phyloP scores from a whole-genome alignment of 805 yeast genomes.

The Candida verbasci region DNA sequence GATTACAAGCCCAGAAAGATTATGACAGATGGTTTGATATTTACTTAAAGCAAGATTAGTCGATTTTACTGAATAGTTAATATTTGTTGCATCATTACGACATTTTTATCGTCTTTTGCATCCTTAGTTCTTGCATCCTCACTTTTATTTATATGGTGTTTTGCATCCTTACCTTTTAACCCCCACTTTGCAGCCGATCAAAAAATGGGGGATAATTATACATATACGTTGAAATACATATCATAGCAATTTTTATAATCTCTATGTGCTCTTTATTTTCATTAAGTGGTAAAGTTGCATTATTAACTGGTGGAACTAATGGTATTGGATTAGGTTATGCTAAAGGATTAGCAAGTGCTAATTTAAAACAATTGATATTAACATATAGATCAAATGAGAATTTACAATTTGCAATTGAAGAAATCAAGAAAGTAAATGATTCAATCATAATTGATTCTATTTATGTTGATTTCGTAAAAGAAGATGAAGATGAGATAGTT shows the following conservation, averaged over 20 bases:
- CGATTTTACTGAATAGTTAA: too few relatives aligned
- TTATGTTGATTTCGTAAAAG: slow-evolving; percentile 17
- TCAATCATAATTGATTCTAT: slow-evolving; percentile 19
- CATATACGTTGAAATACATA: background rate
- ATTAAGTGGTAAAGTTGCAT: slow-evolving; percentile 35
- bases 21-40: too few relatives aligned
- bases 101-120: too few relatives aligned
- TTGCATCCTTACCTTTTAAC: too few relatives aligned
- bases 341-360: slow-evolving; percentile 48
- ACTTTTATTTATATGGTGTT: too few relatives aligned
- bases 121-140: too few relatives aligned
- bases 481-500: slow-evolving; percentile 23
- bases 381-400: slow-evolving; percentile 32
- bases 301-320: slow-evolving; percentile 54
- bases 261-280: slow-evolving; percentile 23
- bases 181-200: slow-evolving; percentile 1
- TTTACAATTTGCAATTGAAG: slow-evolving; percentile 21
- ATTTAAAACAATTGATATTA: slow-evolving; percentile 31
- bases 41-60: too few relatives aligned
- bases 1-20: too few relatives aligned
- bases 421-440: slow-evolving; percentile 17
- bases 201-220: background rate
- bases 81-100: too few relatives aligned
- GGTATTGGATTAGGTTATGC: slow-evolving; percentile 57
- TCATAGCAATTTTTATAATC: background rate